phyloP scores from a whole-genome alignment of 2,329 filamentous ascomycete species.

The Penicillium psychrosexuale region DNA sequence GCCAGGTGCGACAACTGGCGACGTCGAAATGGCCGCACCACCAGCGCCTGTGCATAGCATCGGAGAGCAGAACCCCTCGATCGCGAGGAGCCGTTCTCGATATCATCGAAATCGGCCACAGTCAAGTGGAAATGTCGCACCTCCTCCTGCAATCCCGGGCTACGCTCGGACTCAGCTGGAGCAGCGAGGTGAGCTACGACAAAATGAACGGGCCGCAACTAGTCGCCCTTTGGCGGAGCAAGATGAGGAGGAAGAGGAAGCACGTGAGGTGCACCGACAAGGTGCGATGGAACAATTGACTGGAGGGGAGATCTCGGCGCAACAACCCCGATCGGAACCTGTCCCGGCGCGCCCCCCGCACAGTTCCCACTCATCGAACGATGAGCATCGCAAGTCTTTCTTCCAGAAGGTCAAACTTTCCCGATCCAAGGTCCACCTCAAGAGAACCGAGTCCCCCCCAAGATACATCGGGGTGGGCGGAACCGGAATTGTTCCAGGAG shows the following conservation, averaged over 20 bases:
- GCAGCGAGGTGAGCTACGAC: neutral
- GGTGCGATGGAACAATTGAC: conserved; percentile 37
- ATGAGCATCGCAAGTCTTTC: conserved; percentile 30
- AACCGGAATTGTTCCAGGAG: conserved; percentile 48
- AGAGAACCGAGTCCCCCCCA: conserved; percentile 12
- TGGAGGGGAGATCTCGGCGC: conserved; percentile 18
- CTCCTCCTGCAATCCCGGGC: conserved; percentile 15
- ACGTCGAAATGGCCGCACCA: conserved; percentile 1
- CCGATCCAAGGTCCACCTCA: conserved; percentile 15
- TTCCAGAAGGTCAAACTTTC: conserved; percentile 29
- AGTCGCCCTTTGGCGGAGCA: neutral
- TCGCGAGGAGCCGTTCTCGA: conserved; percentile 36
- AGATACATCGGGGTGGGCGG: conserved; percentile 24
- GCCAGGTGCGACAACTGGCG: neutral
- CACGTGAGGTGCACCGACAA: conserved; percentile 29
- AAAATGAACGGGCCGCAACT: neutral
- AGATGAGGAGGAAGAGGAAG: conserved; percentile 13
- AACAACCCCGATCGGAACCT: neutral
- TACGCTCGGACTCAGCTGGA: conserved; percentile 1
- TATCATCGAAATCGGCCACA: conserved; percentile 31
- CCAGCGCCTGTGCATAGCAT: neutral
- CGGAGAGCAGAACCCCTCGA: conserved; percentile 21
- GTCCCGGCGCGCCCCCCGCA: neutral
- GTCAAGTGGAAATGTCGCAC: neutral
- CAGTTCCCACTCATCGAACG: conserved; percentile 3